Base-by-base conservation (phyloP, 352 stramenopile species). In the Hyaloperonospora arabidopsidis region DNA sequence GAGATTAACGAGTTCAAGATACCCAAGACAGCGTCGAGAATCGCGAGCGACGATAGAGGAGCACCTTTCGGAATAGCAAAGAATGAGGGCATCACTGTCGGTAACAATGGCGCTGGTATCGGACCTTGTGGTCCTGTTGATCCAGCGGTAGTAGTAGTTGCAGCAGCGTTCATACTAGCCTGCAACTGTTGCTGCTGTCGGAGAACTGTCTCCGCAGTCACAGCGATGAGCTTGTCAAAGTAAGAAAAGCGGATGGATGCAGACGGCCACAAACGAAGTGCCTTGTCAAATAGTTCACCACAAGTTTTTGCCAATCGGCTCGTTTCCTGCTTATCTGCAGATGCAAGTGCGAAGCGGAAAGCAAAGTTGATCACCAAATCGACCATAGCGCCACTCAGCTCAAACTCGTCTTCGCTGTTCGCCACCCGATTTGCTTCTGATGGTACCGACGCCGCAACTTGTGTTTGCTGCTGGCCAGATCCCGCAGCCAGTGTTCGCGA, bases 341-440 rank as follows among this genome's bases (percentile, higher is more conserved):
- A 95, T 21, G 81, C 83, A 29, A 96, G 59, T 15, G 85, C 83
- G 63, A 93, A 92, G 4, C 86, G 74, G 46, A 95, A 92, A 36
- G 80, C 77, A 63, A 96, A 96, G 45, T 98, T 98, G 49, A 97
- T 78, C 25, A 98, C 71, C 41, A 96, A 69, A 56, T 97, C 87
- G 19, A 96, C 72, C 80, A 95, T 95, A 8, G 81, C 78, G 8
- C 72, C 59, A 55, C 78, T 95, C 25, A 95, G 46, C 45, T 95
- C 82, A 40, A 95, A 95, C 25, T 95, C 85, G 41, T 95, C 85
- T 47, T 95, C 85, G 21, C 58, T 78, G 52, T 63, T 82, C 2
- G 54, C 50, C 29, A 43, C 39, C 35, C 65, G 61, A 54, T 43
- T 65, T 45, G 36, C 35, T 23, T 70, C 65, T 8, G 45, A 62